Conservation (phyloP, 495 filamentous ascomycete genomes). For the Sabuloglossum arenarium region DNA sequence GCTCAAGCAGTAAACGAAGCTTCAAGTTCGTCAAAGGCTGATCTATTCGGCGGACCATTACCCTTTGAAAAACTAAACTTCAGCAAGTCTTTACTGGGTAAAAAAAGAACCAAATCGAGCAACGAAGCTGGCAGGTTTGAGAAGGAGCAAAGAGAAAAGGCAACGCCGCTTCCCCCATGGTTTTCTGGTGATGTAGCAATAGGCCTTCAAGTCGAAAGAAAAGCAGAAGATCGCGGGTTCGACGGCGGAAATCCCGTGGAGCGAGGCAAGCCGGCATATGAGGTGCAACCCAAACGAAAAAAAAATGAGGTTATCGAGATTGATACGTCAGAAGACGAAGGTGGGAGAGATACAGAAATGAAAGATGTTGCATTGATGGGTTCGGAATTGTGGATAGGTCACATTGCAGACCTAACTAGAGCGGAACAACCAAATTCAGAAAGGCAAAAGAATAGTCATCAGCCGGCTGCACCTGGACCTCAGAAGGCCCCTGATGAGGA, state of each 20-base stretch:
- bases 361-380: constrained; percentile 21
- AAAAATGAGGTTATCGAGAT: constrained; percentile 26
- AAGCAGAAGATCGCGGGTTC: constrained; percentile 11
- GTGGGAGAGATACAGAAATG: constrained; percentile 30
- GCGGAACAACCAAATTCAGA: constrained; percentile 20
- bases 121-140: constrained; percentile 51
- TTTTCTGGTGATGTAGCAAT: constrained; percentile 29
- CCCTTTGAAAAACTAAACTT: constrained; percentile 78
- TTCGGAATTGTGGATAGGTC: constrained; percentile 18
- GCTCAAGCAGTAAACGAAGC: neutral
- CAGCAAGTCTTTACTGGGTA: constrained; percentile 32
- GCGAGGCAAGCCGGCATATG: constrained; percentile 12
- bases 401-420: constrained; percentile 20
- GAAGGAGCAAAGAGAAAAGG: constrained; percentile 25
- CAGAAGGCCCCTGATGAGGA: neutral
- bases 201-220: constrained; percentile 16
- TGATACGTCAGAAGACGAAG: constrained; percentile 20
- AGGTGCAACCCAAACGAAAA: constrained; percentile 19
- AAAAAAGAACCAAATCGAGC: constrained; percentile 24
- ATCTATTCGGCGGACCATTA: constrained; percentile 50
- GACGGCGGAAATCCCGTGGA: constrained; percentile 11
- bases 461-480: neutral
- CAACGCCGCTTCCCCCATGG: constrained; percentile 67
- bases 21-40: constrained; percentile 9
- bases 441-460: neutral